phyloP scores from a whole-genome alignment of 306 rosid species.

The Ormosia semicastrata region DNA sequence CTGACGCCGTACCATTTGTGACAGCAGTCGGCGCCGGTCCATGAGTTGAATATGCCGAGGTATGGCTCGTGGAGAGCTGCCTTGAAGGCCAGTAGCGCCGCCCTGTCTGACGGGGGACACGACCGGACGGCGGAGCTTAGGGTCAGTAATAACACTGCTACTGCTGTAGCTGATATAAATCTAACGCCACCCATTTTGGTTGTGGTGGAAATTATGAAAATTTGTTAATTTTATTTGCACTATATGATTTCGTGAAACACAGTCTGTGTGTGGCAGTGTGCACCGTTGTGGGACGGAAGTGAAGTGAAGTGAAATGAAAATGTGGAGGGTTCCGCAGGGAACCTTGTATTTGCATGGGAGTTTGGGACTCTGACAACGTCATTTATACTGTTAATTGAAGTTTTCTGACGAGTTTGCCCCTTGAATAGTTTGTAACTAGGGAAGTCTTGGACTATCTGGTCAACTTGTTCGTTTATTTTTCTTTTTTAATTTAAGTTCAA shows the following conservation, averaged over 20 bases:
- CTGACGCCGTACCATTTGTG: slow-evolving; percentile 81
- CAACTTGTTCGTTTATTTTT: neutral
- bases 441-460: slow-evolving; percentile 30
- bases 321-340: neutral
- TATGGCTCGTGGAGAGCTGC: slow-evolving; percentile 67
- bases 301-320: neutral
- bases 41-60: slow-evolving; percentile 72
- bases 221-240: neutral
- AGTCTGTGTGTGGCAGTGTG: neutral
- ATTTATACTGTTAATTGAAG: neutral
- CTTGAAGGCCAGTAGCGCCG: slow-evolving; percentile 67
- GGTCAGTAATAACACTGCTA: neutral
- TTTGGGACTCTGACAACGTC: neutral
- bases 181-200: slow-evolving; percentile 31
- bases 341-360: slow-evolving; percentile 14
- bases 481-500: neutral
- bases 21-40: slow-evolving; percentile 88
- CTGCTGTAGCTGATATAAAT: neutral
- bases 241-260: neutral
- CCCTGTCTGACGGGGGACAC: slow-evolving; percentile 77
- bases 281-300: neutral
- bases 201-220: neutral
- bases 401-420: slow-evolving; percentile 57
- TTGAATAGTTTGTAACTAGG: slow-evolving; percentile 7
- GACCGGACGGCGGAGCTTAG: slow-evolving; percentile 28